phyloP scores from a whole-genome alignment of 345 rosid genomes.

The Aquilaria malaccensis region DNA sequence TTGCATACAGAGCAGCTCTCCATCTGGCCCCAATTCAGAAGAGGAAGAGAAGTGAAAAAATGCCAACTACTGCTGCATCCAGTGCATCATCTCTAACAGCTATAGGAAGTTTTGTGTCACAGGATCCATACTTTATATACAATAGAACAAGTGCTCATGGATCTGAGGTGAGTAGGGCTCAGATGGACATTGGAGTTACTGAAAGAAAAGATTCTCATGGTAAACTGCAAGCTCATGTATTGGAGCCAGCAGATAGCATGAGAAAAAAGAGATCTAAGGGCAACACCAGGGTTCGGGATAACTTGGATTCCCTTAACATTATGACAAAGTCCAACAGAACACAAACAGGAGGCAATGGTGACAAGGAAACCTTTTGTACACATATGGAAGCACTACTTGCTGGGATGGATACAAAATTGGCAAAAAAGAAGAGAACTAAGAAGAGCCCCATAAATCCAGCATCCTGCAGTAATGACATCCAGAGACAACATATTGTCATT shows the following conservation, averaged over 20 bases:
- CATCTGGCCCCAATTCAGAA: conserved; percentile 27
- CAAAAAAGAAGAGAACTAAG: conserved; percentile 45
- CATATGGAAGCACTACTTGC: conserved; percentile 31
- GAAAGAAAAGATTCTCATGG: conserved; percentile 18
- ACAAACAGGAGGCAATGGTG: conserved; percentile 14
- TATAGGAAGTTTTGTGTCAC: conserved; percentile 9
- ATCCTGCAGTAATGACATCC: conserved; percentile 17
- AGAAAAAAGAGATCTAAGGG: conserved; percentile 53
- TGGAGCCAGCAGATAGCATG: conserved; percentile 26
- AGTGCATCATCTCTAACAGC: conserved; percentile 26
- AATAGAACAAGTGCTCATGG: conserved; percentile 4
- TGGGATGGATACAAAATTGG: conserved; percentile 23
- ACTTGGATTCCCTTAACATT: conserved; percentile 35
- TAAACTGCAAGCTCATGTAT: conserved; percentile 21
- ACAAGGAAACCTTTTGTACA: conserved; percentile 17
- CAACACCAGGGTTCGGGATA: conserved; percentile 28
- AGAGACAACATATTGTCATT: conserved; percentile 13
- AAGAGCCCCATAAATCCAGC: conserved; percentile 26
- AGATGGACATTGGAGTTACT: conserved; percentile 19
- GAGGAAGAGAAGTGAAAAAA: conserved; percentile 44
- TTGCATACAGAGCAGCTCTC: conserved; percentile 23
- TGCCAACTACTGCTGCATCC: conserved; percentile 23
- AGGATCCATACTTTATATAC: conserved; percentile 12
- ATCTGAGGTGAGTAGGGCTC: conserved; percentile 15
- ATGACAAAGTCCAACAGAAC: conserved; percentile 14